Percentiles rank a stretch among this genome's conserved stretches.
These are phyloP conservation scores for Schizothecium vesticola DNA, from an alignment of 495 filamentous ascomycete genomes.

Conservation along the genomic window DNA sequence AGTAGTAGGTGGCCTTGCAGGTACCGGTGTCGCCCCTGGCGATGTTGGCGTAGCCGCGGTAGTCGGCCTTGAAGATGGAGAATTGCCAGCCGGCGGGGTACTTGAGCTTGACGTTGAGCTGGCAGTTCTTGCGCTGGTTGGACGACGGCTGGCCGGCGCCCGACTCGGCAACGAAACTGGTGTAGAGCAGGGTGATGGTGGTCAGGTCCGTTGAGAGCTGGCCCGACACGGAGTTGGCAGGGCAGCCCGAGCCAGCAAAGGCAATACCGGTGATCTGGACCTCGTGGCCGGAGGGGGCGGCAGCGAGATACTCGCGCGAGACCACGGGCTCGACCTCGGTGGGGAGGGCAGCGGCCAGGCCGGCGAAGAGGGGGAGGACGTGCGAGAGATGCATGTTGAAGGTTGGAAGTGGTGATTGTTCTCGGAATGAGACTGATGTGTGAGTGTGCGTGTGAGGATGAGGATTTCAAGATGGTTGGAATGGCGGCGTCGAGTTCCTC, in stretches of 20 bases:
- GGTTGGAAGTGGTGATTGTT: not conserved
- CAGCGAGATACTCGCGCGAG: constrained; percentile 7
- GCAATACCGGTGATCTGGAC: constrained; percentile 36
- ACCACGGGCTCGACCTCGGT: not conserved
- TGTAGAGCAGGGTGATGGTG: constrained; percentile 45
- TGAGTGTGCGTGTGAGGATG: not conserved
- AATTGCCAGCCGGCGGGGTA: constrained; percentile 51
- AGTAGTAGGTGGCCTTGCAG: constrained; percentile 49
- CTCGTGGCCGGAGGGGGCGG: constrained; percentile 21
- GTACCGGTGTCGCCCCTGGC: constrained; percentile 40
- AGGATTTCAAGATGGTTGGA: not conserved
- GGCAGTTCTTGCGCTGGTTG: constrained; percentile 46
- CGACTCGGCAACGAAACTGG: constrained; percentile 41
- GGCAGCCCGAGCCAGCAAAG: constrained; percentile 50
- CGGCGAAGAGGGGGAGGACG: constrained; percentile 13
- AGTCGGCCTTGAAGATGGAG: constrained; percentile 46
- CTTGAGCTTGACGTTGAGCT: constrained; percentile 44
- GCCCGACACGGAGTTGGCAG: constrained; percentile 35
- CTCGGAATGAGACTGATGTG: not conserved
- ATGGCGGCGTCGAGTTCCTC: not conserved
- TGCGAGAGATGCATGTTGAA: constrained; percentile 13
- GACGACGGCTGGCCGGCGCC: constrained; percentile 34
- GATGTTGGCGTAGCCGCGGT: constrained; percentile 45
- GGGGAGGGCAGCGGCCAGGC: constrained; percentile 10
- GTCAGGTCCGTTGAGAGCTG: constrained; percentile 40